Evolutionary conservation across 2,329 filamentous ascomycete genomes (phyloP).

Genomic region (Xylaria sp.): DNA sequence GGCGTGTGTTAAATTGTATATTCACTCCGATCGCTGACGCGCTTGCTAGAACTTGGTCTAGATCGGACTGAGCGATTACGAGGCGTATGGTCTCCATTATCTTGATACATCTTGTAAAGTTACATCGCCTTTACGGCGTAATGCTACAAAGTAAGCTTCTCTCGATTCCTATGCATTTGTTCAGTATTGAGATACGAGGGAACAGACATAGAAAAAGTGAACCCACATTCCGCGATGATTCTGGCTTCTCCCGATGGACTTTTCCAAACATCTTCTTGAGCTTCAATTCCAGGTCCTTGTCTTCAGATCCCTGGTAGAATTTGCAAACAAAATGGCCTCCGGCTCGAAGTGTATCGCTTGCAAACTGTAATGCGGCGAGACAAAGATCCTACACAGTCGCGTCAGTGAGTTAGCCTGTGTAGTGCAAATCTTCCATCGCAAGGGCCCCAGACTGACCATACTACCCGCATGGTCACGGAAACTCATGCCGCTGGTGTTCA

Average conservation of each 20-base stretch:
- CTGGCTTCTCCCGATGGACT: slow-evolving; percentile 88
- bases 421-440: neutral
- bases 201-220: neutral
- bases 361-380: slow-evolving; percentile 81
- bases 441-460: slow-evolving; percentile 70
- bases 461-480: slow-evolving; percentile 91
- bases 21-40: neutral
- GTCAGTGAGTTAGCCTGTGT: neutral
- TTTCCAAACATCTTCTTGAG: slow-evolving; percentile 78
- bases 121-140: slow-evolving; percentile 66
- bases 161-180: slow-evolving; percentile 71
- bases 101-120: slow-evolving; percentile 33
- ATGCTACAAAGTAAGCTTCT: slow-evolving; percentile 84
- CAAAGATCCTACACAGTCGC: slow-evolving; percentile 76
- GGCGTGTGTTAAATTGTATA: neutral
- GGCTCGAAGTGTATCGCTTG: slow-evolving; percentile 78
- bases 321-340: slow-evolving; percentile 96
- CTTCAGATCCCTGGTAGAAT: slow-evolving; percentile 91
- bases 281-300: slow-evolving; percentile 76
- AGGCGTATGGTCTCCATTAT: slow-evolving; percentile 1
- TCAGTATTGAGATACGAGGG: neutral
- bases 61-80: neutral
- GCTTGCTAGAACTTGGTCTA: neutral
- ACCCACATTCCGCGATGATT: slow-evolving; percentile 83
- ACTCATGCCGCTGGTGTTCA: slow-evolving; percentile 91